Conservation (phyloP, 2,329 filamentous ascomycete genomes). For the Macrophomina phaseolina region DNA sequence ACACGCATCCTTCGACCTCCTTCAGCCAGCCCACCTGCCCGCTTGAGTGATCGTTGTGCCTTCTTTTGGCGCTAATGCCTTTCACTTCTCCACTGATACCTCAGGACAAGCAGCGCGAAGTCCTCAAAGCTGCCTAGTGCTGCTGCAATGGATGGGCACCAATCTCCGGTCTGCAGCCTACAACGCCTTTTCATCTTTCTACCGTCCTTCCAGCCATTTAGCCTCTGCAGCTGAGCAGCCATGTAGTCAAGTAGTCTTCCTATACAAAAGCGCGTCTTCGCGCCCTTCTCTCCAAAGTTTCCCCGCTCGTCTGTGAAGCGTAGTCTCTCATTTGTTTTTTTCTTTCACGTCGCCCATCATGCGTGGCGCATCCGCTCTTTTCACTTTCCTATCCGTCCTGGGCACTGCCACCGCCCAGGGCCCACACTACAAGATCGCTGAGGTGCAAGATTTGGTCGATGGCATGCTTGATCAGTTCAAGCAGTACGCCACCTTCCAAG, state of each 20-base stretch:
- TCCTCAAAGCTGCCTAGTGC: neutral
- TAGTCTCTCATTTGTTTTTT: slow-evolving; percentile 10
- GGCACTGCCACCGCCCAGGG: slow-evolving; percentile 6
- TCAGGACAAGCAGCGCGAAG: neutral
- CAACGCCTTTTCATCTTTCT: slow-evolving; percentile 11
- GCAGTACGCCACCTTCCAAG: slow-evolving; percentile 7
- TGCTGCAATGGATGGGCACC: neutral
- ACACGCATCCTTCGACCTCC: neutral
- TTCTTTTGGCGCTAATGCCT: neutral
- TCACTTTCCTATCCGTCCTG: neutral
- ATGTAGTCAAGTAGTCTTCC: neutral
- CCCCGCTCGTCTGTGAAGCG: neutral
- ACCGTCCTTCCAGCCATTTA: neutral
- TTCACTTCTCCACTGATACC: too few relatives aligned
- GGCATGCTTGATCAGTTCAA: slow-evolving; percentile 23
- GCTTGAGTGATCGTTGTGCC: neutral
- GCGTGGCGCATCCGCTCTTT: slow-evolving; percentile 22
- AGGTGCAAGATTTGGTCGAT: slow-evolving; percentile 12
- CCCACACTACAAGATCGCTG: slow-evolving; percentile 19
- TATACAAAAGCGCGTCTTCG: neutral
- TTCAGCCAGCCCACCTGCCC: neutral
- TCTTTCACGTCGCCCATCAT: neutral
- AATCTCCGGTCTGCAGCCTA: neutral
- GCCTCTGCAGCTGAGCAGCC: neutral
- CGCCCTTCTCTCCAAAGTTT: neutral